phyloP scores from a whole-genome alignment of 2,329 filamentous ascomycete genomes.

The Hypoxylon sp. region DNA sequence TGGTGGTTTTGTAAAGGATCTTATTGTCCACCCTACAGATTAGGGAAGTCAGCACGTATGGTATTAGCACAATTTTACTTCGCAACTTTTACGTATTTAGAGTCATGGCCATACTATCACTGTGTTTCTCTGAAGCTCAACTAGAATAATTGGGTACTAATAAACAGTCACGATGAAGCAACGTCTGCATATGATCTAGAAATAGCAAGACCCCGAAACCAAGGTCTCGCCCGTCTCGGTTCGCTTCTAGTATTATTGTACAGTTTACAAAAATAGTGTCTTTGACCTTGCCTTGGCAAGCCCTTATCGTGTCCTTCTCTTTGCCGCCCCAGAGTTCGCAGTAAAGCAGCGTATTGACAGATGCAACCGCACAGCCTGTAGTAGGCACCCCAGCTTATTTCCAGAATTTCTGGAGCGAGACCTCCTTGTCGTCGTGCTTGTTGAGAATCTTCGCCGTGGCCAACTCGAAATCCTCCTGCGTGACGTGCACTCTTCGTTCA shows the following conservation, averaged over 20 bases:
- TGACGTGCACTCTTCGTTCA: constrained; percentile 96
- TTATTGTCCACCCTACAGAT: too few species aligned
- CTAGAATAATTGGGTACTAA: neutral
- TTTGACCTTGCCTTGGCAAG: neutral
- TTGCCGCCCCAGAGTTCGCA: constrained; percentile 12
- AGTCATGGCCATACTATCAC: neutral
- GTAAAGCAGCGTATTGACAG: constrained; percentile 3
- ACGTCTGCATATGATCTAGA: constrained; percentile 9
- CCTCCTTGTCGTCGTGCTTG: constrained; percentile 99
- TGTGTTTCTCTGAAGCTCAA: neutral
- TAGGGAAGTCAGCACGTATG: too few species aligned
- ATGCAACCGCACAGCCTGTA: neutral
- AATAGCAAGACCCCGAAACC: constrained; percentile 25
- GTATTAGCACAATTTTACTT: neutral
- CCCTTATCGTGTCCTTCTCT: neutral
- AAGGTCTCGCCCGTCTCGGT: constrained; percentile 14
- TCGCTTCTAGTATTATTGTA: constrained; percentile 47
- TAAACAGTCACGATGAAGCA: neutral
- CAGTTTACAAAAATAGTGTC: constrained; percentile 42
- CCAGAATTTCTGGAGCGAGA: constrained; percentile 89
- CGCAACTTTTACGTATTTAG: neutral
- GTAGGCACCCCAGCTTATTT: constrained; percentile 66
- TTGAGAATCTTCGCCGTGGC: constrained; percentile 99
- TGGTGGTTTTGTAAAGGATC: neutral
- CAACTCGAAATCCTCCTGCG: constrained; percentile 98